Base-by-base conservation (phyloP, 139 green algal species). In the Marvania coccoides region DNA sequence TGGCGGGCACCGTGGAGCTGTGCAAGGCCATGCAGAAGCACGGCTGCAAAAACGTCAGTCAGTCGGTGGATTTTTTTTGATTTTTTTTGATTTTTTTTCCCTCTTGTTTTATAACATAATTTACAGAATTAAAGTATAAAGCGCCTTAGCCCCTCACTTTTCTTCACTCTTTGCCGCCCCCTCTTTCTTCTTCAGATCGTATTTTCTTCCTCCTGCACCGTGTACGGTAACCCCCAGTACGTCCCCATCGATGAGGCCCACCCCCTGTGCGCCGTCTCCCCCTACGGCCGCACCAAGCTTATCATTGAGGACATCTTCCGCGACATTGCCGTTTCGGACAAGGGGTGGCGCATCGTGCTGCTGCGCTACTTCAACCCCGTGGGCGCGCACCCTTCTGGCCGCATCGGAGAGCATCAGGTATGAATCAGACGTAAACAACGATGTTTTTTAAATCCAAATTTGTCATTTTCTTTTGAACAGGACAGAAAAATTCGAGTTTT, bases 271-370 rank as follows among this genome's bases (percentile, higher is more conserved):
- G 81, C 89, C 5, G 78, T 91, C 46, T 93, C 85, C 33, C 94
- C 95, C 6, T 99, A 99, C 76, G 94, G 95, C 61, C 77, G 87
- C 63, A 98, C 91, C 65, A 99, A 99, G 85, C 85, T 98, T 14
- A 96, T 97, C 77, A 96, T 97, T 57, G 91, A 95, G 74, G 88
- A 96, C 36, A 94, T 95, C 72, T 88, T 91, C 76, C 65, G 78
- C 14, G 87, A 91, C 65, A 9, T 90, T 14, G 63, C 70, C 6
- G 73, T 57, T 1, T 63, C 51, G 34, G 88, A 97, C 70, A 72
- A 75, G 30, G 75, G 81, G 0, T 98, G 92, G 95, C 74, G 78
- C 47, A 85, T 98, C 65, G 76, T 72, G 33, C 61, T 80, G 40
- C 61, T 80, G 37, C 53, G 73, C 36, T 80, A 80, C 66, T 80